Base-by-base conservation (phyloP, 345 rosid species). In the Bruguiera gymnorhiza region DNA sequence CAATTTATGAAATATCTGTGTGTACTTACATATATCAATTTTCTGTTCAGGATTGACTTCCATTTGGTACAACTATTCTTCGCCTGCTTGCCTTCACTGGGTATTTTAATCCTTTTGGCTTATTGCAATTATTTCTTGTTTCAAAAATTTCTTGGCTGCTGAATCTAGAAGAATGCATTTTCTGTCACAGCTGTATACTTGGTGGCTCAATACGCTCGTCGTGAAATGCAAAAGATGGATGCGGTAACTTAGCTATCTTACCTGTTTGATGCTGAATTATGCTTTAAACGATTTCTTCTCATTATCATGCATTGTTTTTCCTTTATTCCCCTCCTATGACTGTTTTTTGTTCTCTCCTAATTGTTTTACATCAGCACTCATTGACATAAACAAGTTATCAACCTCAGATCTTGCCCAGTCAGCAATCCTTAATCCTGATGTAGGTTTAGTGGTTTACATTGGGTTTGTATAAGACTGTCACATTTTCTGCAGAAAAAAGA, bases 1-100 rank as follows among this genome's bases (percentile, higher is more conserved):
- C 24, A 5, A 19, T 20, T 68, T 66, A 46, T n/a, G 27, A 20
- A 29, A 53, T 34, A 6, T 32, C 57, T 63, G 60, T 27, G 67
- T 63, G 16, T 62, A 66, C 76, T 82, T 43, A 80, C 72, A 34
- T 27, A 15, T 53, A 36, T 67, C 68, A 46, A 32, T 83, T 67
- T 75, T 68, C 37, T 85, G 66, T 66, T 60, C 90, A 95, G 98
- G 87, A 15, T 90, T 58, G 98, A 91, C 72, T 91, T 93, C 79
- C 98, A 94, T 85, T 87, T 89, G 76, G 97, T 94, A 75, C 95
- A 94, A 57, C 85, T 94, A 76, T 91, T 91, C 83, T 91, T 94
- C 78, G 93, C 79, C 74, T 91, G 93, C 87, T 71, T 89, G 91
- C 98, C 98, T 73, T 89, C 98, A 43, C 65, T 94, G 70, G 97